Conservation (phyloP, 139 green algal genomes). For the Volvox africanus region DNA sequence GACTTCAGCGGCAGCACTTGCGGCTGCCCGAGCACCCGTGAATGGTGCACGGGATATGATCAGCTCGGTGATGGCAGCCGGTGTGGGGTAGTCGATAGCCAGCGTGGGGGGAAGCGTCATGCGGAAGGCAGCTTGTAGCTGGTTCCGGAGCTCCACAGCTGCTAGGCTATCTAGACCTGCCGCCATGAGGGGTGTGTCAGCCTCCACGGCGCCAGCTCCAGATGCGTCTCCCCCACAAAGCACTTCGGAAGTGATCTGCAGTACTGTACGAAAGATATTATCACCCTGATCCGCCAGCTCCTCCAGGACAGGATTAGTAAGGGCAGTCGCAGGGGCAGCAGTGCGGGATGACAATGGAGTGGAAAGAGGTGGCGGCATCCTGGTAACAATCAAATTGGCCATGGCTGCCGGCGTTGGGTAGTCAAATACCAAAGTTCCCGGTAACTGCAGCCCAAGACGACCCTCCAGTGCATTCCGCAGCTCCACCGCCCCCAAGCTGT, state of each 20-base stretch:
- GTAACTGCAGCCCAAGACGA: conserved; percentile 52
- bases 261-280: neutral
- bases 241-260: conserved; percentile 19
- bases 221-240: conserved; percentile 45
- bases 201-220: conserved; percentile 60
- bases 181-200: conserved; percentile 69
- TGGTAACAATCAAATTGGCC: conserved; percentile 22
- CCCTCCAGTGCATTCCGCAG: conserved; percentile 83
- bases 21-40: neutral
- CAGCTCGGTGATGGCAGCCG: conserved; percentile 22
- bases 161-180: conserved; percentile 75
- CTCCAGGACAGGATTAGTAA: neutral
- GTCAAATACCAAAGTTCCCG: conserved; percentile 80
- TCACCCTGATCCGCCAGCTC: neutral
- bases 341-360: neutral
- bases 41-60: neutral
- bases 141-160: conserved; percentile 73
- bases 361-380: neutral
- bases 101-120: conserved; percentile 76
- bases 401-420: conserved; percentile 77
- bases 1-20: neutral
- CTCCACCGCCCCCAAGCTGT: conserved; percentile 90
- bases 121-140: conserved; percentile 60
- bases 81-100: conserved; percentile 82
- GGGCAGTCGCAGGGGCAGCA: neutral